A percentile compares a stretch with the other conserved stretches of the same genome.
phyloP scores from a whole-genome alignment of 2,329 filamentous ascomycete species.

The Pestalotiopsis sp. region DNA sequence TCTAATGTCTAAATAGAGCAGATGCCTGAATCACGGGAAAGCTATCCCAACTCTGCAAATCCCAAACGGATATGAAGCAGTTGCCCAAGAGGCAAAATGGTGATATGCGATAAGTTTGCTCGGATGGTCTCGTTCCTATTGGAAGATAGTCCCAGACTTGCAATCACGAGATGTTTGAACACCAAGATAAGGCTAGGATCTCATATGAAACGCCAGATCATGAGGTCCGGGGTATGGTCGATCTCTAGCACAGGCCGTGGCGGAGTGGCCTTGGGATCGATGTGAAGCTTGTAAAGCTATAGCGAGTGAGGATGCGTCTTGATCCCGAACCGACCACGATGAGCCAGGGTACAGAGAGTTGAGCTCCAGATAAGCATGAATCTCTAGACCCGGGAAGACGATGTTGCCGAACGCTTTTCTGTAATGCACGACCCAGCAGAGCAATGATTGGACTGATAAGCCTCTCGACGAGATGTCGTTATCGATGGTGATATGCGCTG shows the following conservation, averaged over 20 bases:
- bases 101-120: constrained; percentile 10
- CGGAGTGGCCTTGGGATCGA: not conserved
- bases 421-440: not conserved
- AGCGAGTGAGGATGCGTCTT: not conserved
- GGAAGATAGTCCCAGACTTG: not conserved
- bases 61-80: constrained; percentile 24
- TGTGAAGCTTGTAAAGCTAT: not conserved
- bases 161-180: not conserved
- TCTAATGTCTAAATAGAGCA: constrained; percentile 17
- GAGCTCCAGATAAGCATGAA: constrained; percentile 9
- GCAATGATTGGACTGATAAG: constrained; percentile 1
- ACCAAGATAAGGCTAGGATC: not conserved
- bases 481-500: not conserved
- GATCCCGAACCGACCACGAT: not conserved
- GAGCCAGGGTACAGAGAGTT: not conserved
- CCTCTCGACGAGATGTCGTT: not conserved
- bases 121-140: constrained; percentile 1
- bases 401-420: not conserved
- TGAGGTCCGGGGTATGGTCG: constrained; percentile 1
- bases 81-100: not conserved
- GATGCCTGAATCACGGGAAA: not conserved
- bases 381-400: constrained; percentile 5
- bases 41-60: constrained; percentile 17
- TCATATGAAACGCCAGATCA: not conserved
- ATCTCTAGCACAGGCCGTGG: not conserved